Conservation (phyloP, 768 basidiomycete genomes). For the Plicaturopsis crispa region DNA sequence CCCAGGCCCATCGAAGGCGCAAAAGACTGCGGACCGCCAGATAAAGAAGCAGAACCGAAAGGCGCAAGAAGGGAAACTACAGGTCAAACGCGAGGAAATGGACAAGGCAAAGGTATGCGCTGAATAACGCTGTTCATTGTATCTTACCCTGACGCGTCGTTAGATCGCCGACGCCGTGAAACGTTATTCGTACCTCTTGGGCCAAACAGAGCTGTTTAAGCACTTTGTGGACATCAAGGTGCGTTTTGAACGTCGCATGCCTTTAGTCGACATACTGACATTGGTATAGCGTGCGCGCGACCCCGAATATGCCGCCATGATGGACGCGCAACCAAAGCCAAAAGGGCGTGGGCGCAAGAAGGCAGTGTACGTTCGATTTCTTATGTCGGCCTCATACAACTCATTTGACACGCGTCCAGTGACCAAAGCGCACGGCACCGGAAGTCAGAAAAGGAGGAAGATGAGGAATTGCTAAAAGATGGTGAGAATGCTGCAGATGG, state of each 20-base stretch:
- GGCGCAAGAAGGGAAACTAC: slow-evolving; percentile 62
- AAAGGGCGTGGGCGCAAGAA: slow-evolving; percentile 86
- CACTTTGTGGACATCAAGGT: slow-evolving; percentile 98
- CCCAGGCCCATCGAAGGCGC: slow-evolving; percentile 23
- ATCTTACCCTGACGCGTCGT: slow-evolving; percentile 8
- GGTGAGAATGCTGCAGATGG: slow-evolving; percentile 74
- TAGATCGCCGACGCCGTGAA: slow-evolving; percentile 92
- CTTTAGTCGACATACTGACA: background rate
- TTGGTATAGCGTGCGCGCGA: slow-evolving; percentile 71
- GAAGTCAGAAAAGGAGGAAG: slow-evolving; percentile 97
- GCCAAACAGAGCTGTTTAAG: slow-evolving; percentile 96
- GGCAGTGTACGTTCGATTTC: slow-evolving; percentile 41
- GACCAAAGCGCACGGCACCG: slow-evolving; percentile 78
- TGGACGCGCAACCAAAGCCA: slow-evolving; percentile 81
- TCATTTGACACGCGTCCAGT: slow-evolving; percentile 27
- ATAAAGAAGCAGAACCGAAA: slow-evolving; percentile 50
- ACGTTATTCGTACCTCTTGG: slow-evolving; percentile 94
- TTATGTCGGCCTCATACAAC: background rate
- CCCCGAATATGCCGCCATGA: slow-evolving; percentile 84
- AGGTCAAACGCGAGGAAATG: slow-evolving; percentile 72
- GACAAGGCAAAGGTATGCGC: slow-evolving; percentile 78
- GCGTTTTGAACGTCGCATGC: slow-evolving; percentile 7
- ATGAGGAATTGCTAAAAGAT: slow-evolving; percentile 89
- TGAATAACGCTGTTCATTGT: background rate
- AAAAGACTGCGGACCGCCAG: slow-evolving; percentile 29